Conservation (phyloP, 352 stramenopile genomes). For the Phytophthora constricta region DNA sequence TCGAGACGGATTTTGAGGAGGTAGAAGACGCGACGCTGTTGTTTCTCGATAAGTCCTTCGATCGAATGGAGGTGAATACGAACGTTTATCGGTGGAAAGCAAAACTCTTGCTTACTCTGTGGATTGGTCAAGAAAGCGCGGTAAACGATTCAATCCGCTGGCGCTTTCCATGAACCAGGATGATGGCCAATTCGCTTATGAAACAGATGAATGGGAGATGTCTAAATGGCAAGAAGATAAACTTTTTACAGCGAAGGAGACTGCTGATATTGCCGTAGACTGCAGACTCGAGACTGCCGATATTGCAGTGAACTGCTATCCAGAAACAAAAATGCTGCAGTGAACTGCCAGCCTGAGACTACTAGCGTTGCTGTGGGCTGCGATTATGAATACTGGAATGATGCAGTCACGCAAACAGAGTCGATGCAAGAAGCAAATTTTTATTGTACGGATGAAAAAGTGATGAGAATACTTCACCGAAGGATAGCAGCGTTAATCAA, state of each 20-base stretch:
- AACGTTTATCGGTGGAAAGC: not conserved
- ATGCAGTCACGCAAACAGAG: constrained; percentile 26
- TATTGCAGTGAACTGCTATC: constrained; percentile 13
- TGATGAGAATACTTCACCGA: not conserved
- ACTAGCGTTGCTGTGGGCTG: constrained; percentile 18
- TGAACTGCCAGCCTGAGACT: constrained; percentile 6
- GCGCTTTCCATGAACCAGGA: constrained; percentile 37
- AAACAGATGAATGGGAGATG: not conserved
- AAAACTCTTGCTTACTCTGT: constrained; percentile 21
- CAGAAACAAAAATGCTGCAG: constrained; percentile 3
- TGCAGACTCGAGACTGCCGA: constrained; percentile 2
- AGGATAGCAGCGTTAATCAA: not conserved
- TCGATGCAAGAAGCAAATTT: not conserved
- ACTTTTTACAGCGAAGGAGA: constrained; percentile 2
- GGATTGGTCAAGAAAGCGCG: constrained; percentile 19
- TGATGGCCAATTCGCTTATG: not conserved
- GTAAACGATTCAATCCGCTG: constrained; percentile 31
- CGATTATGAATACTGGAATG: constrained; percentile 4
- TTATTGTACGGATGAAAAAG: not conserved
- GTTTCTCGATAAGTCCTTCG: constrained; percentile 14
- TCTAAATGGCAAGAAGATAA: constrained; percentile 9
- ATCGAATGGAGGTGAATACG: not conserved
- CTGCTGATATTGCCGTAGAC: constrained; percentile 19
- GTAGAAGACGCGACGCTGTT: constrained; percentile 10
- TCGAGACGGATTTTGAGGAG: not conserved